Percentiles rank a stretch among this genome's conserved stretches.
Conservation (phyloP, 129 eudicot genomes). For the Flaveria ramosissima region DNA sequence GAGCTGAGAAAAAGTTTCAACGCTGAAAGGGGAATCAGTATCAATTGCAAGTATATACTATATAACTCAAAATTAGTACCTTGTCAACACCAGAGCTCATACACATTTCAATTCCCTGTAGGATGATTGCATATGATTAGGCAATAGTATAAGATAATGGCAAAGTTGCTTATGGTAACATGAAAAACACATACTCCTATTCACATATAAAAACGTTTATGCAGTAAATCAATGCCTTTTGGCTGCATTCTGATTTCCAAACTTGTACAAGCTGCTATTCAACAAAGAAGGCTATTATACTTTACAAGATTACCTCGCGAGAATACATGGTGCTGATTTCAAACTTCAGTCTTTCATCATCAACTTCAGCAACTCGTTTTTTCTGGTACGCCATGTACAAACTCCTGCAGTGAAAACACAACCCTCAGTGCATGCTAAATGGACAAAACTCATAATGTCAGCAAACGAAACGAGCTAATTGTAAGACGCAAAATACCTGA, state of each 20-base stretch:
- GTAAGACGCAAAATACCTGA: slow-evolving; percentile 47
- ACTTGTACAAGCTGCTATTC: slow-evolving; percentile 19
- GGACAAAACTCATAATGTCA: neutral
- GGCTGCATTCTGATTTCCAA: slow-evolving; percentile 3
- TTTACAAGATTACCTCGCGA: slow-evolving; percentile 57
- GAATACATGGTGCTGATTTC: slow-evolving; percentile 78
- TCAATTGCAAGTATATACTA: slow-evolving; percentile 15
- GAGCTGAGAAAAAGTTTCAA: neutral
- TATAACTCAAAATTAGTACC: slow-evolving; percentile 44
- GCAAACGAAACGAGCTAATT: neutral
- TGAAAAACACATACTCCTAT: neutral
- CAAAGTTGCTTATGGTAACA: slow-evolving; percentile 2
- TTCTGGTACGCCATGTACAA: slow-evolving; percentile 69
- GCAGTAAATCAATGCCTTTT: slow-evolving; percentile 1
- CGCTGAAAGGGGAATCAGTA: neutral
- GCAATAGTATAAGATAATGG: slow-evolving; percentile 18
- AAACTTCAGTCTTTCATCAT: slow-evolving; percentile 83
- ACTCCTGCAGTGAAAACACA: slow-evolving; percentile 45
- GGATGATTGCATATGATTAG: slow-evolving; percentile 23
- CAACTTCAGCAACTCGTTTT: slow-evolving; percentile 80
- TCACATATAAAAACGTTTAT: neutral
- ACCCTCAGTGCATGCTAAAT: neutral
- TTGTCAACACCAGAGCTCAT: slow-evolving; percentile 72
- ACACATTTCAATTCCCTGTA: slow-evolving; percentile 90
- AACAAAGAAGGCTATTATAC: neutral